phyloP scores from a whole-genome alignment of 306 rosid genomes.

The Corylus heterophylla region DNA sequence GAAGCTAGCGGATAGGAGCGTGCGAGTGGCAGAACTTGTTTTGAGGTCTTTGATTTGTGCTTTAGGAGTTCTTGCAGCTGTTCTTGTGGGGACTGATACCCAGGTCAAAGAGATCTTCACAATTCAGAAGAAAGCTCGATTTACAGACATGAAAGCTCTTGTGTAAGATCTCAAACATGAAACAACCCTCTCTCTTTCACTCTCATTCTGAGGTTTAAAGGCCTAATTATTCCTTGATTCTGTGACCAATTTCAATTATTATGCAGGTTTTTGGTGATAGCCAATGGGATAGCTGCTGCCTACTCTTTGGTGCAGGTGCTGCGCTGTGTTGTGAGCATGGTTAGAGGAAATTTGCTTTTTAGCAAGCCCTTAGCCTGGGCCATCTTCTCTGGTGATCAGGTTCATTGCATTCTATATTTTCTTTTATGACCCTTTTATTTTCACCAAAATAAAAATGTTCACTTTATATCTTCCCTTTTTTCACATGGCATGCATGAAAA shows the following conservation, averaged over 20 bases:
- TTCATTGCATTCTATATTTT: slow-evolving; percentile 11
- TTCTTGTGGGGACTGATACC: slow-evolving; percentile 84
- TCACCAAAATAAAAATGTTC: background rate
- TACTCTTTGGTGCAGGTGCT: slow-evolving; percentile 73
- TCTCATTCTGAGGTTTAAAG: background rate
- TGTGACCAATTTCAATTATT: slow-evolving; percentile 11
- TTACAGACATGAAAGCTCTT: slow-evolving; percentile 81
- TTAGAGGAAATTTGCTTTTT: slow-evolving; percentile 61
- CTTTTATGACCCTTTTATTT: background rate
- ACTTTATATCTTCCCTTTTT: background rate
- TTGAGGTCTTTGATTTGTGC: slow-evolving; percentile 63
- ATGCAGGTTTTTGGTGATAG: slow-evolving; percentile 70
- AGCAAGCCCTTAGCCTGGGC: slow-evolving; percentile 85
- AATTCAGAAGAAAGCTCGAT: slow-evolving; percentile 66
- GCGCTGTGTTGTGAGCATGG: slow-evolving; percentile 59
- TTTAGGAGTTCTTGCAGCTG: slow-evolving; percentile 61
- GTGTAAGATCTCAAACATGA: slow-evolving; percentile 47
- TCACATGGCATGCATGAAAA: background rate
- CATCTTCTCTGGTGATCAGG: slow-evolving; percentile 90
- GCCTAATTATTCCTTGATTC: background rate
- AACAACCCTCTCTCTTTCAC: background rate
- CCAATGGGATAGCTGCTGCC: slow-evolving; percentile 66
- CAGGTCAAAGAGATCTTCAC: slow-evolving; percentile 69
- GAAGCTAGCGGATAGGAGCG: slow-evolving; percentile 53
- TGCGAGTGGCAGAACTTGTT: slow-evolving; percentile 68